These are phyloP conservation scores for Umbelopsis sp. DNA, from an alignment of 192 early-diverging fungal species.

Conservation along the genomic window DNA sequence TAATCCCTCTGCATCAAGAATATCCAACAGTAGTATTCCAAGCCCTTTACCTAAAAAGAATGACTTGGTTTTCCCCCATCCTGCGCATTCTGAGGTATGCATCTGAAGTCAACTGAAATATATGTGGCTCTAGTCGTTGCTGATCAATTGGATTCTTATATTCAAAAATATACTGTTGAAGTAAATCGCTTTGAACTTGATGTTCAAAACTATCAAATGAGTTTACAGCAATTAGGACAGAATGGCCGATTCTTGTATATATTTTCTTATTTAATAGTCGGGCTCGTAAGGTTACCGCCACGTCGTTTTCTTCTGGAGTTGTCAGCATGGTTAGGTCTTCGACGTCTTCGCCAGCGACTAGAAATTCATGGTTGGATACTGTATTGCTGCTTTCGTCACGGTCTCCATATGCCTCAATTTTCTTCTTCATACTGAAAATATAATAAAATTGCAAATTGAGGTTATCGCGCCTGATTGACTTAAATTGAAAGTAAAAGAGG, in stretches of 20 bases:
- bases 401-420: not conserved
- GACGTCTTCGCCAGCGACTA: slow-evolving; percentile 14
- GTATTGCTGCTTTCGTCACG: not conserved
- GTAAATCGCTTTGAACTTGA: slow-evolving; percentile 56
- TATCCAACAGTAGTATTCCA: not conserved
- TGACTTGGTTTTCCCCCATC: slow-evolving; percentile 85
- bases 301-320: slow-evolving; percentile 27
- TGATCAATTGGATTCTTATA: slow-evolving; percentile 65
- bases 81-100: slow-evolving; percentile 89
- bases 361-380: not conserved
- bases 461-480: too few relatives aligned
- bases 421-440: not conserved
- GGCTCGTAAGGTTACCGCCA: slow-evolving; percentile 50
- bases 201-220: slow-evolving; percentile 58
- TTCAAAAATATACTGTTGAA: slow-evolving; percentile 73
- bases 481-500: not conserved
- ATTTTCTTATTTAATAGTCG: slow-evolving; percentile 56
- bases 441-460: not conserved
- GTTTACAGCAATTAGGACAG: slow-evolving; percentile 72
- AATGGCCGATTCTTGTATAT: slow-evolving; percentile 71
- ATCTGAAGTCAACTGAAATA: slow-evolving; percentile 80
- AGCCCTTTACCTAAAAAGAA: slow-evolving; percentile 80
- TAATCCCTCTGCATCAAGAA: slow-evolving; percentile 15
- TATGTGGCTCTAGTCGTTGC: slow-evolving; percentile 68
- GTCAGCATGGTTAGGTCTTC: slow-evolving; percentile 20